A percentile compares a stretch with the other conserved stretches of the same genome.
Evolutionary conservation across 78 protist genomes (phyloP).

Genomic region (Emiliania huxleyi): DNA sequence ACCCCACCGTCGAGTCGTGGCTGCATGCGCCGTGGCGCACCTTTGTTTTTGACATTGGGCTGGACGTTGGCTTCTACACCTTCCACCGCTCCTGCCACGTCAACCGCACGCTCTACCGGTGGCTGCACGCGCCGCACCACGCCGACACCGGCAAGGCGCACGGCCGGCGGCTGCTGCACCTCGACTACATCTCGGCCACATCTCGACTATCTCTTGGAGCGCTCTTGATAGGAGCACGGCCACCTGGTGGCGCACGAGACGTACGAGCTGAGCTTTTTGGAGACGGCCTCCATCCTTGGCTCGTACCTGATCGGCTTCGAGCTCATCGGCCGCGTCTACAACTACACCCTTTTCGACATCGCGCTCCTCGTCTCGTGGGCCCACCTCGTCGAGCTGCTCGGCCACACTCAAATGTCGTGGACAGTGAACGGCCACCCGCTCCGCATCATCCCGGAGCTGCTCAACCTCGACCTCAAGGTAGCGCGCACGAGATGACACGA

Average conservation of each 20-base stretch:
- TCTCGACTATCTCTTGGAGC: too few relatives aligned
- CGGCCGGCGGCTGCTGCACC: neutral
- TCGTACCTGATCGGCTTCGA: neutral
- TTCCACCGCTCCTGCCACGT: neutral
- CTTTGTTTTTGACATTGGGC: neutral
- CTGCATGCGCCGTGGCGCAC: neutral
- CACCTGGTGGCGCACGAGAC: neutral
- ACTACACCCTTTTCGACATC: neutral
- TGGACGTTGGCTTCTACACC: neutral
- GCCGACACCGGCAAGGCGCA: neutral
- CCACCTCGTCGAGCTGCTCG: neutral
- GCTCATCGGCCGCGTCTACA: neutral
- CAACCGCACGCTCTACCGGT: neutral
- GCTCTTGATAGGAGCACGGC: too few relatives aligned
- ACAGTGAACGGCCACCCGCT: neutral
- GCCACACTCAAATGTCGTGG: neutral
- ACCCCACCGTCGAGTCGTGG: neutral
- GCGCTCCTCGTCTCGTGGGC: neutral
- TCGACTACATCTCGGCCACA: too few relatives aligned
- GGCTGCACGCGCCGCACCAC: neutral
- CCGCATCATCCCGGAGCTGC: neutral
- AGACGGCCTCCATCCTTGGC: neutral
- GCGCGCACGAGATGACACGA: too few relatives aligned
- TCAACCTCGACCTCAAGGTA: neutral
- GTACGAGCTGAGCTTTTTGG: neutral